A percentile compares a stretch with the other conserved stretches of the same genome.
These are phyloP conservation scores for Coemansia sp. DNA, from an alignment of 192 early-diverging fungal genomes.

Conservation along the genomic window DNA sequence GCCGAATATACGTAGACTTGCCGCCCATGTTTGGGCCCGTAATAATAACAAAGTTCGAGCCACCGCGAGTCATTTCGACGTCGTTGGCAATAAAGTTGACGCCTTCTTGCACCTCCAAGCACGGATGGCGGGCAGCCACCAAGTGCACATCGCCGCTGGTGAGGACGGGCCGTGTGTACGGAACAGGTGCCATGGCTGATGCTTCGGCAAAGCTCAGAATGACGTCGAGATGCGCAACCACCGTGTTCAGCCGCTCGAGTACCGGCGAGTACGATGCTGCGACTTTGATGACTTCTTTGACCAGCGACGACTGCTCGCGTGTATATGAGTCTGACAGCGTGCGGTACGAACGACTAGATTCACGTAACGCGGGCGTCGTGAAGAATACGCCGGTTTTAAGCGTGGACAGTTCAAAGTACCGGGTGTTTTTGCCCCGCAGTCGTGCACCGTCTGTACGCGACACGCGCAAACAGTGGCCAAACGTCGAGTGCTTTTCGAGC, in stretches of 20 bases:
- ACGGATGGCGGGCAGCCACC: constrained; percentile 81
- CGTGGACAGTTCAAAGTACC: constrained; percentile 84
- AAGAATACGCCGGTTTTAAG: constrained; percentile 88
- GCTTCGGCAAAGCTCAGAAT: constrained; percentile 87
- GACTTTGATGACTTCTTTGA: constrained; percentile 85
- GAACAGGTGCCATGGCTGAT: constrained; percentile 76
- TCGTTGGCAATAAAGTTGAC: constrained; percentile 95
- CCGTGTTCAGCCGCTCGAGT: constrained; percentile 73
- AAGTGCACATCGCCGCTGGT: constrained; percentile 68
- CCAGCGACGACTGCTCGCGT: constrained; percentile 68
- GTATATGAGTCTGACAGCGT: constrained; percentile 67
- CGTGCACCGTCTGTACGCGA: constrained; percentile 66
- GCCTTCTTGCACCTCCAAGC: constrained; percentile 88
- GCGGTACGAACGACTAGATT: constrained; percentile 61
- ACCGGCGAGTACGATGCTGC: constrained; percentile 82
- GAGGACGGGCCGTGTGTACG: constrained; percentile 74
- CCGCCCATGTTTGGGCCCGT: constrained; percentile 99
- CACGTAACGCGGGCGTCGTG: constrained; percentile 70
- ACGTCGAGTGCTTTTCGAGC: constrained; percentile 79
- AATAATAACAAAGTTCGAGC: constrained; percentile 82
- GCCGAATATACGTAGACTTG: constrained; percentile 95
- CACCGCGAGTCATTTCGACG: constrained; percentile 69
- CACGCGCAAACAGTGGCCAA: constrained; percentile 85
- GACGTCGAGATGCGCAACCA: constrained; percentile 85
- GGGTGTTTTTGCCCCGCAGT: constrained; percentile 64